A percentile compares a stretch with the other conserved stretches of the same genome.
Evolutionary conservation across 106 monocot species (phyloP).

Genomic region (Triglochin maritima): DNA sequence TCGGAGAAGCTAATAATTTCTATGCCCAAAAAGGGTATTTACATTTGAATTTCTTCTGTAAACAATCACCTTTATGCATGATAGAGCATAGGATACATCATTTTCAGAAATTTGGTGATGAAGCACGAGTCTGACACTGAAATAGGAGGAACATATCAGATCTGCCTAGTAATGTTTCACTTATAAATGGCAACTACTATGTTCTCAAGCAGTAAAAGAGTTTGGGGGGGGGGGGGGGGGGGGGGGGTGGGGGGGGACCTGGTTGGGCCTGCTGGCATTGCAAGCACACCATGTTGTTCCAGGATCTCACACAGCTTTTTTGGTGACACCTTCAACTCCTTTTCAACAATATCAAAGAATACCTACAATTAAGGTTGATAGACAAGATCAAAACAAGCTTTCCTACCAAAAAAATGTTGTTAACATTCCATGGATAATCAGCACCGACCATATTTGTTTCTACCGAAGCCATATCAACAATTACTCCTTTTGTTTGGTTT

Average conservation of each 20-base stretch:
- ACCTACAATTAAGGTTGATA: too few species aligned
- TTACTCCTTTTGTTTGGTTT: slow-evolving; percentile 54
- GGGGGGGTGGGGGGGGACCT: slow-evolving; percentile 43
- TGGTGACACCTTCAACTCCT: slow-evolving; percentile 34
- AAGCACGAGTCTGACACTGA: slow-evolving; percentile 67
- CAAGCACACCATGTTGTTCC: too few species aligned
- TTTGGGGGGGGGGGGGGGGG: too few species aligned
- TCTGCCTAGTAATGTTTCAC: too few species aligned
- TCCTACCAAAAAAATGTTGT: too few species aligned
- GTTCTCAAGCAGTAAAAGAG: background rate
- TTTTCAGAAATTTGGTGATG: slow-evolving; percentile 89
- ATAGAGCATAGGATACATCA: slow-evolving; percentile 67
- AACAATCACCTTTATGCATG: slow-evolving; percentile 53
- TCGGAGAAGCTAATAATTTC: background rate
- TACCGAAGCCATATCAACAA: slow-evolving; percentile 40
- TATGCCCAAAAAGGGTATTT: too few species aligned
- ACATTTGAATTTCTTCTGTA: background rate
- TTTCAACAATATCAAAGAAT: slow-evolving; percentile 55
- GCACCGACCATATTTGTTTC: slow-evolving; percentile 97
- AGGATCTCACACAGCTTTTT: slow-evolving; percentile 58
- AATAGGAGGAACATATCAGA: background rate
- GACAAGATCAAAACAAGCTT: too few species aligned
- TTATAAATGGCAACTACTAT: too few species aligned
- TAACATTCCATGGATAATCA: too few species aligned
- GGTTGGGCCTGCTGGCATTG: slow-evolving; percentile 52